Base-by-base conservation (phyloP, 2,329 filamentous ascomycete species). In the Pyricularia pennisetigena region DNA sequence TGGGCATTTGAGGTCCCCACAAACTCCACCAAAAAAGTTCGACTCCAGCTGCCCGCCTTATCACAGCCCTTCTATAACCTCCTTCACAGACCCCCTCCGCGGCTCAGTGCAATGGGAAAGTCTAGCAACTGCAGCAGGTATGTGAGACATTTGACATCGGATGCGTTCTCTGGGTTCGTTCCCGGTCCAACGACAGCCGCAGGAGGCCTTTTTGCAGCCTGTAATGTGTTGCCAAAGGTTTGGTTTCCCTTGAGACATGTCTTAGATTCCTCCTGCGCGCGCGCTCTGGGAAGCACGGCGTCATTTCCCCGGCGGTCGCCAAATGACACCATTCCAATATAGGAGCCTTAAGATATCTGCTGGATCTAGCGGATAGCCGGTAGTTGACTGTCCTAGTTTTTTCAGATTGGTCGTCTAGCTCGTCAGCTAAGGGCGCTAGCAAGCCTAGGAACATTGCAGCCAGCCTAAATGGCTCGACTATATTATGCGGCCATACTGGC, bases 111-210 rank as follows among this genome's bases (percentile, higher is more conserved):
- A 14, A 26, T 28, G 16, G 16, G 24, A 49, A 65, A 20, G 20
- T 20, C 9, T 16, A 20, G 32, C 65, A 66, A 66, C n/a, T 10
- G n/a, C 20, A 20, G 35, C 65, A 59, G 28, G 41, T 20, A 64
- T 29, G 65, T 57, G 65, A 49, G 41, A 49, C 35, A 65, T 14
- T 35, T 35, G 64, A 65, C 64, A 66, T 30, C 65, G 16, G 65
- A 66, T 66, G 41, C 41, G 12, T 62, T 62, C 14, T 57, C 30
- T 32, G 41, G 35, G 26, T 66, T 30, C 28, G 26, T 24, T 10
- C 23, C 65, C 65, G 35, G 28, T 20, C 65, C 65, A 66, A 66
- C 65, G 28, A 23, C 41, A 57, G 35, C n/a, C 29, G 65, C 65
- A 66, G 65, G 29, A 66, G 23, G 41, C 65, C 26, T 29, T 29